These are phyloP conservation scores for Penicillium nucicola DNA, from an alignment of 495 filamentous ascomycete species.

Conservation along the genomic window DNA sequence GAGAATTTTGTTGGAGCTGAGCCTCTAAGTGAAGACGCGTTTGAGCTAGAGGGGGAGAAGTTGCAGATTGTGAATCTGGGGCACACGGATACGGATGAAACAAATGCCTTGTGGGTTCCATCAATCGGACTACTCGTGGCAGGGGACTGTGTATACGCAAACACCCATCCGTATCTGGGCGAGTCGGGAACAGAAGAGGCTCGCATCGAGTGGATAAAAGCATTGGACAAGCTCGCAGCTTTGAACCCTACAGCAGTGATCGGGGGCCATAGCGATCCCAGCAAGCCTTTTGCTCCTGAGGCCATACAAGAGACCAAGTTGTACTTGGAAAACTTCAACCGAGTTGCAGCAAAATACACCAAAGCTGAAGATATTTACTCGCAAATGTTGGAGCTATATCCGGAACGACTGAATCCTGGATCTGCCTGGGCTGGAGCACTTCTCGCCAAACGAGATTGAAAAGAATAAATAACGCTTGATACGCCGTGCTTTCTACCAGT, in stretches of 20 bases:
- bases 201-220: neutral
- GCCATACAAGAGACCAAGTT: neutral
- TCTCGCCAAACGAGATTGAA: no score
- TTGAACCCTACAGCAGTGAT: neutral
- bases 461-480: no score
- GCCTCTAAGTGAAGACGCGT: neutral
- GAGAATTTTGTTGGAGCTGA: neutral
- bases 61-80: neutral
- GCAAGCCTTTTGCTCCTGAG: neutral
- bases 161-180: conserved; percentile 30
- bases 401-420: neutral
- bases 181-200: neutral
- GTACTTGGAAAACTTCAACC: neutral
- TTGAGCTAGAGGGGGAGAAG: neutral
- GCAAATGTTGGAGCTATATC: neutral
- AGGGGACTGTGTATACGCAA: conserved; percentile 37
- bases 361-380: neutral
- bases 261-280: neutral
- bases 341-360: neutral
- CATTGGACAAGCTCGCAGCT: neutral
- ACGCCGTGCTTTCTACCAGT: no score
- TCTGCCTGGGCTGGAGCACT: neutral
- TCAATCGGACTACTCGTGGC: conserved; percentile 26
- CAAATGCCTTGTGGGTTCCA: conserved; percentile 27
- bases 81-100: conserved; percentile 24